A percentile compares a stretch with the other conserved stretches of the same genome.
Evolutionary conservation across 306 rosid species (phyloP).

Genomic region (Cucurbita ficifolia): DNA sequence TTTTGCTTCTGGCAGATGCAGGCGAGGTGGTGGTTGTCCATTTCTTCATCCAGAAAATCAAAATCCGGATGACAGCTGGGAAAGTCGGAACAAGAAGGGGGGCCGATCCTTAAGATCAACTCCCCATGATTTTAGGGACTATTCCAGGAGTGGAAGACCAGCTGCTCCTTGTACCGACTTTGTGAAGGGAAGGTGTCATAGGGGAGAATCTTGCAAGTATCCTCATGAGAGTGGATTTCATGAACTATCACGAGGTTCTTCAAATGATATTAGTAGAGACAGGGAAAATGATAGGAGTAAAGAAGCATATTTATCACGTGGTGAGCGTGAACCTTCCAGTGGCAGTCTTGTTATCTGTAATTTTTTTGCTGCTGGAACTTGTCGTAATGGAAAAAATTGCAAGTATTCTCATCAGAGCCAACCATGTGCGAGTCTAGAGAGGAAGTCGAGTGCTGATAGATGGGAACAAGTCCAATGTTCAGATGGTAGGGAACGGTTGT

Average conservation of each 20-base stretch:
- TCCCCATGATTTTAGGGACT: constrained; percentile 37
- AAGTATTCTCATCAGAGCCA: constrained; percentile 75
- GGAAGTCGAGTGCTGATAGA: constrained; percentile 49
- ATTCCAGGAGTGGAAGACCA: constrained; percentile 55
- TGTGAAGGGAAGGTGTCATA: constrained; percentile 70
- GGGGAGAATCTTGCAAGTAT: constrained; percentile 72
- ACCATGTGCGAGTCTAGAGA: constrained; percentile 47
- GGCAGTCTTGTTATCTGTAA: constrained; percentile 53
- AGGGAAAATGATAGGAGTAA: constrained; percentile 53
- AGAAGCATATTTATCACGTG: constrained; percentile 54
- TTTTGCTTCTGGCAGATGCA: constrained; percentile 70
- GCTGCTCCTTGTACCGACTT: constrained; percentile 37
- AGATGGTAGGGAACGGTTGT: constrained; percentile 26
- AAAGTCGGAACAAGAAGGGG: constrained; percentile 52
- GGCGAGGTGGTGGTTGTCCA: constrained; percentile 66
- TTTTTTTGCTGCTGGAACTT: constrained; percentile 72
- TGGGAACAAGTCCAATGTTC: constrained; percentile 31
- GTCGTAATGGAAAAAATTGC: constrained; percentile 82
- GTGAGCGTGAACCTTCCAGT: constrained; percentile 43
- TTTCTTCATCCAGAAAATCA: constrained; percentile 58
- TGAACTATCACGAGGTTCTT: constrained; percentile 38
- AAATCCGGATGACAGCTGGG: constrained; percentile 64
- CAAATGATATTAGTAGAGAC: constrained; percentile 46
- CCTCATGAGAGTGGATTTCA: constrained; percentile 53
- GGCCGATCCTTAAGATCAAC: constrained; percentile 46